These are phyloP conservation scores for Arachnomyces sp. DNA, from an alignment of 2,329 filamentous ascomycete species.

Conservation along the genomic window DNA sequence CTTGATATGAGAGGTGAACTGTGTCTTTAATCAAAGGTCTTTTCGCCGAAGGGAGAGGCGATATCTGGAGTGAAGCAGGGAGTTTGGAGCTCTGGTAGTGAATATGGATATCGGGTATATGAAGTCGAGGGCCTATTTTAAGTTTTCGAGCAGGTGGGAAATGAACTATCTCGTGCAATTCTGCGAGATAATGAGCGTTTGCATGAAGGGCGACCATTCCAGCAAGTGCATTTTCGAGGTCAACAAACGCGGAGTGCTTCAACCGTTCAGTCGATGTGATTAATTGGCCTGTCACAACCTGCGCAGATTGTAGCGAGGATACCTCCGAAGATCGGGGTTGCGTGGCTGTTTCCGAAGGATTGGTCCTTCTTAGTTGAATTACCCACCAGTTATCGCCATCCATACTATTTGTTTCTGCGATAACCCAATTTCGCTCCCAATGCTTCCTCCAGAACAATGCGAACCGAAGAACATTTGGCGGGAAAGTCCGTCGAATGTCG, in stretches of 20 bases:
- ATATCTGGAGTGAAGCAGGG: conserved; percentile 23
- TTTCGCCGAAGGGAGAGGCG: conserved; percentile 19
- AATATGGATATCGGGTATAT: conserved; percentile 29
- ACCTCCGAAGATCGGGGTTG: conserved; percentile 4
- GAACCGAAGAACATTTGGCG: conserved; percentile 55
- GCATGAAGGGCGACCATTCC: conserved; percentile 31
- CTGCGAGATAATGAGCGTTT: conserved; percentile 28
- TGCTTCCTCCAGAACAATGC: conserved; percentile 61
- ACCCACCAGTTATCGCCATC: conserved; percentile 75
- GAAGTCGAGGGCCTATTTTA: conserved; percentile 21
- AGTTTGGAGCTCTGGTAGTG: conserved; percentile 25
- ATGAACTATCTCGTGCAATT: conserved; percentile 19
- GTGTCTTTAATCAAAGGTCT: conserved; percentile 26
- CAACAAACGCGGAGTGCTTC: conserved; percentile 24
- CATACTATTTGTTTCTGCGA: conserved; percentile 63
- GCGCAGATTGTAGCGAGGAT: conserved; percentile 18
- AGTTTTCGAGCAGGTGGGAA: conserved; percentile 18
- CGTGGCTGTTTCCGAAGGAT: conserved; percentile 7
- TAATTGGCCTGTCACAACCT: conserved; percentile 23
- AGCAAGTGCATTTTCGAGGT: conserved; percentile 28
- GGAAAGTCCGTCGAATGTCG: conserved; percentile 52
- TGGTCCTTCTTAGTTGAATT: conserved; percentile 33
- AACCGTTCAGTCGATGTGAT: conserved; percentile 14
- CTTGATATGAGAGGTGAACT: conserved; percentile 31
- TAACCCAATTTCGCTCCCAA: conserved; percentile 67